Conservation (phyloP, 257 asterid species). For the Salvia miltiorrhiza region DNA sequence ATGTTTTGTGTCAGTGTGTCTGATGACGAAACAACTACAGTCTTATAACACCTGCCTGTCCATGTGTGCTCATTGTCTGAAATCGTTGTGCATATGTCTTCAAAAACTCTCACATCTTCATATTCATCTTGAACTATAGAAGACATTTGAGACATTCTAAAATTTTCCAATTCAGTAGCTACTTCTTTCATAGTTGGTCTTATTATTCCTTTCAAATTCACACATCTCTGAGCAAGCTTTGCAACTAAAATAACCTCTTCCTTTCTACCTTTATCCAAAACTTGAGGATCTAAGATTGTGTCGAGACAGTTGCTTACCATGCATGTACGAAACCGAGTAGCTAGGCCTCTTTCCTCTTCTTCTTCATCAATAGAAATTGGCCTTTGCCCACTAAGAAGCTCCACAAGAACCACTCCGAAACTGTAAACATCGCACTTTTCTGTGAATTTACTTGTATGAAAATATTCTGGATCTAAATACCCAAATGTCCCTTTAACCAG, state of each 20-base stretch:
- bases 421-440: constrained; percentile 29
- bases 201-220: constrained; percentile 19
- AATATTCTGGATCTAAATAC: constrained; percentile 27
- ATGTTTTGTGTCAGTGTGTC: too few relatives aligned
- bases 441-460: constrained; percentile 1
- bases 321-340: neutral
- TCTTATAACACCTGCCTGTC: too few relatives aligned
- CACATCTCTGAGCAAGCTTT: constrained; percentile 13
- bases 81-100: too few relatives aligned
- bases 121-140: neutral
- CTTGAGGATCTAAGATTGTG: constrained; percentile 1
- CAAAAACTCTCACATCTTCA: neutral
- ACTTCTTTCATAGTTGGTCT: constrained; percentile 34
- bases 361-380: neutral
- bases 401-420: constrained; percentile 26
- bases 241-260: constrained; percentile 14
- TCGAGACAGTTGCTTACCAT: neutral
- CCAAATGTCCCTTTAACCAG: constrained; percentile 28
- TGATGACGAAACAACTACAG: too few relatives aligned
- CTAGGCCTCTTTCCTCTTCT: neutral
- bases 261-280: neutral
- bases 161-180: constrained; percentile 18
- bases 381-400: constrained; percentile 7
- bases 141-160: neutral
- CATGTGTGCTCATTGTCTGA: too few relatives aligned